Evolutionary conservation across 352 stramenopile species (phyloP).

Genomic region (Thalassiosira pacifica): DNA sequence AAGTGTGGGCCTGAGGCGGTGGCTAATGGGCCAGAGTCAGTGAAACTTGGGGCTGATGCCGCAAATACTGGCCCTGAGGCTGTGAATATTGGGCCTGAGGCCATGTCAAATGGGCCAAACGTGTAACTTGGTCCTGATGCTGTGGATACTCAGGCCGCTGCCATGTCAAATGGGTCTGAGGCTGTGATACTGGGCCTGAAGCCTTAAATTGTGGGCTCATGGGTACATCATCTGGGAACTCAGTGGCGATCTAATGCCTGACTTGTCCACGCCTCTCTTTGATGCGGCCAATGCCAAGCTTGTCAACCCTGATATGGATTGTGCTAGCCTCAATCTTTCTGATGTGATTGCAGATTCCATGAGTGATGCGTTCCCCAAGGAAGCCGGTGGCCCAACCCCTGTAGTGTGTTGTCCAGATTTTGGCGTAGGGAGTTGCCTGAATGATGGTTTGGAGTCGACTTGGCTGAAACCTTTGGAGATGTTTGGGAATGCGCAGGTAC

Average conservation of each 20-base stretch:
- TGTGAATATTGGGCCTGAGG: too few relatives aligned
- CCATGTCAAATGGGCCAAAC: too few relatives aligned
- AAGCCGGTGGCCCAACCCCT: background rate
- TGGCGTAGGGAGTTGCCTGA: background rate
- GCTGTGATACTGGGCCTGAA: too few relatives aligned
- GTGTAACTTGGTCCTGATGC: too few relatives aligned
- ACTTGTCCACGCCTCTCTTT: constrained; percentile 63
- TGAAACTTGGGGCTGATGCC: too few relatives aligned
- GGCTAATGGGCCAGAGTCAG: too few relatives aligned
- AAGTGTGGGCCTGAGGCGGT: too few relatives aligned
- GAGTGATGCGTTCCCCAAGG: background rate
- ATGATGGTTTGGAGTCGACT: constrained; percentile 11
- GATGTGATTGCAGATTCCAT: background rate
- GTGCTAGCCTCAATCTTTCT: constrained; percentile 16
- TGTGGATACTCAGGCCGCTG: too few relatives aligned
- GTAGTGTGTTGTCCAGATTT: constrained; percentile 16
- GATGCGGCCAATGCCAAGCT: constrained; percentile 61
- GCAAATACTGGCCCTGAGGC: too few relatives aligned
- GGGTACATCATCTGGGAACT: constrained; percentile 62
- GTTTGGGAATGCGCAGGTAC: constrained; percentile 7
- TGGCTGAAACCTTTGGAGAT: background rate
- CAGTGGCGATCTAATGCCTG: constrained; percentile 49
- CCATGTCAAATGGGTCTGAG: too few relatives aligned
- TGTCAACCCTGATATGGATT: constrained; percentile 35
- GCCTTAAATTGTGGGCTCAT: too few relatives aligned